Evolutionary conservation across 805 yeast species (phyloP).

Genomic region (Schwanniomyces polymorphus): DNA sequence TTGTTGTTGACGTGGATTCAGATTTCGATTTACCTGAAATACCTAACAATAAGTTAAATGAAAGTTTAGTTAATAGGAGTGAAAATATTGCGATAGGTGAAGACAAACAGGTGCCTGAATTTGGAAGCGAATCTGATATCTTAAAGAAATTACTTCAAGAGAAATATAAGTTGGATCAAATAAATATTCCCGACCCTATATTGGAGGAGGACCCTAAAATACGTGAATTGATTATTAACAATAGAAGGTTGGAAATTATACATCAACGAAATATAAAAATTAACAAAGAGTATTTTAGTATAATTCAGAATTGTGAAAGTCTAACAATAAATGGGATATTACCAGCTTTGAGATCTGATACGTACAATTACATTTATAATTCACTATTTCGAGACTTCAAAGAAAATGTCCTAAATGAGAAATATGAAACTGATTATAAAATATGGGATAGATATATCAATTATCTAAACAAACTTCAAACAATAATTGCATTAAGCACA

Average conservation of each 20-base stretch:
- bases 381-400: conserved; percentile 3
- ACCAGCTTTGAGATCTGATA: conserved; percentile 27
- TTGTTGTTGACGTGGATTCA: conserved; percentile 22
- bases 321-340: conserved; percentile 24
- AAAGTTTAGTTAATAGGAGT: neutral
- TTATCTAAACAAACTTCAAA: conserved; percentile 6
- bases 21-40: conserved; percentile 9
- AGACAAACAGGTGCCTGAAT: neutral
- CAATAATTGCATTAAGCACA: conserved; percentile 8
- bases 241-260: conserved; percentile 20
- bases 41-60: conserved; percentile 4
- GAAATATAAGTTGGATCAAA: conserved; percentile 25
- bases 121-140: neutral
- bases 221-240: conserved; percentile 26
- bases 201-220: conserved; percentile 14
- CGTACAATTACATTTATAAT: conserved; percentile 2
- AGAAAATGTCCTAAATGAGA: conserved; percentile 6
- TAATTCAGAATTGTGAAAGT: conserved; percentile 28
- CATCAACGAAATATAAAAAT: conserved; percentile 15
- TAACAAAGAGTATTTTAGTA: conserved; percentile 21
- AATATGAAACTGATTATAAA: conserved; percentile 4
- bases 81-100: neutral
- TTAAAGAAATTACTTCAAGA: conserved; percentile 18
- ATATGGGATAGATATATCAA: conserved; percentile 10
- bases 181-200: conserved; percentile 7